phyloP scores from a whole-genome alignment of 345 rosid genomes.

The Diplotaxis tenuifolia region DNA sequence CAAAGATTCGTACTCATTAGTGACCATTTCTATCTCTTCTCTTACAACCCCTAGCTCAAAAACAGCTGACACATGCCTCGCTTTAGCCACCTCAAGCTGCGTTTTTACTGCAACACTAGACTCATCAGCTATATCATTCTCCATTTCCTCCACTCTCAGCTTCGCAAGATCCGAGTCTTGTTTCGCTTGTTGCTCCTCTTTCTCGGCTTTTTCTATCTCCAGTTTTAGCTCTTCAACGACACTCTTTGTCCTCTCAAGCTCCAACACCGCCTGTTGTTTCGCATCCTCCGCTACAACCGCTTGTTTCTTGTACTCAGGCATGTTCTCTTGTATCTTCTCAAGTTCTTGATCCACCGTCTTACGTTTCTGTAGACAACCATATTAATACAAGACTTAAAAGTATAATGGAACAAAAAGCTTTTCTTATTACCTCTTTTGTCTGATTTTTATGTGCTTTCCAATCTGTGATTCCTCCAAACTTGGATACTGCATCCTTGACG shows the following conservation, averaged over 20 bases:
- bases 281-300: slow-evolving; percentile 62
- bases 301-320: slow-evolving; percentile 57
- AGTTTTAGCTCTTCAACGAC: slow-evolving; percentile 76
- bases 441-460: slow-evolving; percentile 91
- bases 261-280: slow-evolving; percentile 56
- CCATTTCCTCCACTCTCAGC: slow-evolving; percentile 85
- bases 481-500: slow-evolving; percentile 89
- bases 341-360: slow-evolving; percentile 73
- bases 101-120: slow-evolving; percentile 81
- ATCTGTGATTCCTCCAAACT: slow-evolving; percentile 29
- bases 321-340: slow-evolving; percentile 63
- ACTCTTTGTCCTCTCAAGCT: slow-evolving; percentile 67
- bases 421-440: slow-evolving; percentile 60
- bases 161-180: slow-evolving; percentile 88
- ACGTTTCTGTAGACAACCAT: slow-evolving; percentile 45
- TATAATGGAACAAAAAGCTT: not conserved
- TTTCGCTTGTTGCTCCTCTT: slow-evolving; percentile 88
- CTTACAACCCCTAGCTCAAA: slow-evolving; percentile 61
- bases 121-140: slow-evolving; percentile 83
- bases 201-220: slow-evolving; percentile 79
- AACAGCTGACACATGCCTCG: slow-evolving; percentile 74
- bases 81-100: slow-evolving; percentile 91
- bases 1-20: slow-evolving; percentile 54
- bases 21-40: slow-evolving; percentile 61
- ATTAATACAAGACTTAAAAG: not conserved